Evolutionary conservation across 2,329 filamentous ascomycete genomes (phyloP).

Genomic region (Cadophora sp.): DNA sequence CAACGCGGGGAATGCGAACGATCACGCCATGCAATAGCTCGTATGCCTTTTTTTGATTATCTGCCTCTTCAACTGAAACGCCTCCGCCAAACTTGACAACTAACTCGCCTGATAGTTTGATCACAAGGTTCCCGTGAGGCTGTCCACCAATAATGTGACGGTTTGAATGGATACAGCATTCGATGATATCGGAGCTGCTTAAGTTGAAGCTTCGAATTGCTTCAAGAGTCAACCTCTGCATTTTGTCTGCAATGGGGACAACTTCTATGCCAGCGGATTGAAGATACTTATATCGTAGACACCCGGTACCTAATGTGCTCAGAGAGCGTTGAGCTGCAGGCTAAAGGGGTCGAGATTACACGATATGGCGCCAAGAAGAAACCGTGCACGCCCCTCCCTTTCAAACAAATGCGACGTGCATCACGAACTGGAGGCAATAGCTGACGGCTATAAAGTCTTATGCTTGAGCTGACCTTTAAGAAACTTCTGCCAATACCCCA

Average conservation of each 20-base stretch:
- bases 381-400: too few species aligned
- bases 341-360: conserved; percentile 21
- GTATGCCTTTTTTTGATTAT: conserved; percentile 16
- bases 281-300: too few species aligned
- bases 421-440: too few species aligned
- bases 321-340: too few species aligned
- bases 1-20: conserved; percentile 17
- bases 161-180: conserved; percentile 4
- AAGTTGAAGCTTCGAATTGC: conserved; percentile 7
- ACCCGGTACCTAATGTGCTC: too few species aligned
- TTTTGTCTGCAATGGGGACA: too few species aligned
- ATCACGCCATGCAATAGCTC: conserved; percentile 11
- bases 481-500: too few species aligned
- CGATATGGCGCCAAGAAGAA: too few species aligned
- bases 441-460: too few species aligned
- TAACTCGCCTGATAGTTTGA: conserved; percentile 14
- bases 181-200: conserved; percentile 11
- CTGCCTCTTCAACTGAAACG: conserved; percentile 17
- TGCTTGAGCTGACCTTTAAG: too few species aligned
- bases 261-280: too few species aligned
- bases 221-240: not conserved
- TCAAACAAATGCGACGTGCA: too few species aligned
- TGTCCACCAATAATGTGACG: conserved; percentile 10
- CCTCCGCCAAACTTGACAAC: conserved; percentile 19
- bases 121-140: conserved; percentile 1